Base-by-base conservation (phyloP, 768 basidiomycete genomes). In the Russula sp. region DNA sequence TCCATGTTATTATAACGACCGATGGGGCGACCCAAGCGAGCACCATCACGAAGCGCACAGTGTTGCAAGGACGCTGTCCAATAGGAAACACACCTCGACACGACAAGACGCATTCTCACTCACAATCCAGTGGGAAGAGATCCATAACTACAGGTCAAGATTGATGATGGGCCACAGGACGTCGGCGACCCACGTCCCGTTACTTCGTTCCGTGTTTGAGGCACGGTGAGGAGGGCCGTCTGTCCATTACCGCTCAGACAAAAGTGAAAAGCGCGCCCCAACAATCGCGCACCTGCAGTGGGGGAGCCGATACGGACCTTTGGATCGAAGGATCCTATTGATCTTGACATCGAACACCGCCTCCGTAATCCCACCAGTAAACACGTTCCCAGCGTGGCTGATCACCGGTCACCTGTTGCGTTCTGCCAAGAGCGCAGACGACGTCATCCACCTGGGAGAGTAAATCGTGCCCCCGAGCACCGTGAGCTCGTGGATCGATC, bases 401-500 rank as follows among this genome's bases (percentile, higher is more conserved):
- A 48, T 11, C 3, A 56, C 59, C 13, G 43, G 43, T 11, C 3
- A 56, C 59, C 13, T 64, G 63, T 34, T 56, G 63, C 18, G 59
- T 52, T 16, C 63, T 56, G 13, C 32, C 52, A 29, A 64, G 45
- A 2, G 54, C 63, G 46, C 51, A 59, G 43, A 61, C 59, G 4
- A 61, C 59, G 11, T 64, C 63, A 42, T 64, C 63, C 42, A 64
- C 0, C 13, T 55, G 52, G 7, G 34, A 20, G 20, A 59, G 59
- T 48, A 64, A 49, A 13, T 49, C 29, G 18, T 36, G 42, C 61
- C 63, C 1, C 32, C 34, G 29, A 61, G 34, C 5, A 64, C 63
- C n/a, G 59, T 61, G 47, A 64, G 63, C 42, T 61, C 63, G n/a
- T n/a, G n/a, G n/a, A n/a, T n/a, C n/a, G n/a, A 64, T 39, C 63